phyloP scores from a whole-genome alignment of 495 filamentous ascomycete genomes.

The Hyaloscypha finlandica region DNA sequence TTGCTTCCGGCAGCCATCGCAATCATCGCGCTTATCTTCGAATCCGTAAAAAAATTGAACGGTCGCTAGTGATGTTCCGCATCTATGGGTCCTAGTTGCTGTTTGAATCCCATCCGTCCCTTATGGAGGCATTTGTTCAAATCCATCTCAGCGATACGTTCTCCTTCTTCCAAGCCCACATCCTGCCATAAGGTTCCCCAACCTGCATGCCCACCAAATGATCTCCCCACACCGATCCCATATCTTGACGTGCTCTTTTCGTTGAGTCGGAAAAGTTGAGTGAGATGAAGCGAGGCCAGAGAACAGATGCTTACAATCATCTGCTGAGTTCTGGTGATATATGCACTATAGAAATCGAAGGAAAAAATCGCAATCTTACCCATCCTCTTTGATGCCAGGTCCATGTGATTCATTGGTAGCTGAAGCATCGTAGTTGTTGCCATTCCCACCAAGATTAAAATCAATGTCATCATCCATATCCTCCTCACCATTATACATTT shows the following conservation, averaged over 20 bases:
- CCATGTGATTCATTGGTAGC: slow-evolving; percentile 29
- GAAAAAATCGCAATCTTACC: slow-evolving; percentile 69
- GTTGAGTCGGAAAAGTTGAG: background rate
- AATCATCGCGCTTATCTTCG: background rate
- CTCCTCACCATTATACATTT: slow-evolving; percentile 38
- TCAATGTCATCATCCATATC: slow-evolving; percentile 66
- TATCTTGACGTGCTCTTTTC: background rate
- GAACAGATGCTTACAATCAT: slow-evolving; percentile 14
- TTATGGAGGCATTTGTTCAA: background rate
- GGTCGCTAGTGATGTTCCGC: background rate
- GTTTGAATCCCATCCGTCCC: background rate
- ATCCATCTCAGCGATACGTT: background rate
- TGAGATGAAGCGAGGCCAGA: background rate
- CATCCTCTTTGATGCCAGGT: slow-evolving; percentile 92
- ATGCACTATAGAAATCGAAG: slow-evolving; percentile 26
- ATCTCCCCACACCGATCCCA: background rate
- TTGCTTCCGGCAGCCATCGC: background rate
- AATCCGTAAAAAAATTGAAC: background rate
- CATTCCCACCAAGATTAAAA: slow-evolving; percentile 54
- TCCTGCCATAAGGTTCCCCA: background rate
- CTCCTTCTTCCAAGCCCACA: background rate
- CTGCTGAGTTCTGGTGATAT: slow-evolving; percentile 15
- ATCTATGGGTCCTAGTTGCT: slow-evolving; percentile 2
- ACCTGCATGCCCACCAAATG: background rate
- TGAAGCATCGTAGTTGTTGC: slow-evolving; percentile 37